These are phyloP conservation scores for Vitis hybrid DNA, from an alignment of 177 flowering plant species.

Conservation along the genomic window DNA sequence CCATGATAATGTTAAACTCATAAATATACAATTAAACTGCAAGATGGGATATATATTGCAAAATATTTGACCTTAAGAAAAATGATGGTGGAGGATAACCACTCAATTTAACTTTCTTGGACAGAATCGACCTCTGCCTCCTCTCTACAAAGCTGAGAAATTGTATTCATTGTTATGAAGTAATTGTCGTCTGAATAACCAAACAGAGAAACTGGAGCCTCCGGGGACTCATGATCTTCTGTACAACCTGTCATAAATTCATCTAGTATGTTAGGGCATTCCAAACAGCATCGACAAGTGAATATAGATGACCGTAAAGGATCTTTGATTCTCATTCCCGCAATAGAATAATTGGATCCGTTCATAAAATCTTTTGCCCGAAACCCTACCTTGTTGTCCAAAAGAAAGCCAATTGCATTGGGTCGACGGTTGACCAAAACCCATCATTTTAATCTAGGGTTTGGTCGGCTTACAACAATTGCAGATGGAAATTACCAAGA, in stretches of 20 bases:
- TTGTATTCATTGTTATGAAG: constrained; percentile 45
- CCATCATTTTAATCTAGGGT: too few relatives aligned
- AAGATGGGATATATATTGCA: constrained; percentile 4
- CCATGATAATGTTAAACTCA: not conserved
- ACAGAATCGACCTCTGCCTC: constrained; percentile 17
- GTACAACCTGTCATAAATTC: too few relatives aligned
- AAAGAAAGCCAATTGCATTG: too few relatives aligned
- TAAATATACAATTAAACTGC: not conserved
- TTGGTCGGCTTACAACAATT: too few relatives aligned
- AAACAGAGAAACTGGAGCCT: constrained; percentile 45
- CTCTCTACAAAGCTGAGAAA: constrained; percentile 52
- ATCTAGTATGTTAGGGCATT: too few relatives aligned
- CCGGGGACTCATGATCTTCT: not conserved
- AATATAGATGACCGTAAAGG: too few relatives aligned
- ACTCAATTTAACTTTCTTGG: constrained; percentile 35
- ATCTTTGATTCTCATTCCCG: not conserved
- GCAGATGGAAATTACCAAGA: too few relatives aligned
- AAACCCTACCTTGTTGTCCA: not conserved
- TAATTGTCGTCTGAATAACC: constrained; percentile 64
- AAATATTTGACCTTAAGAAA: too few relatives aligned
- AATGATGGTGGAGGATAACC: constrained; percentile 45
- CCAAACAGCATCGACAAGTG: too few relatives aligned
- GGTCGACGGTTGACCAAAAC: too few relatives aligned
- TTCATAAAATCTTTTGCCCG: not conserved
- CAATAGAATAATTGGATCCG: not conserved